Percentiles rank a stretch among this genome's conserved stretches.
These are phyloP conservation scores for Calvatia gigantea DNA, from an alignment of 768 basidiomycete genomes.

Conservation along the genomic window DNA sequence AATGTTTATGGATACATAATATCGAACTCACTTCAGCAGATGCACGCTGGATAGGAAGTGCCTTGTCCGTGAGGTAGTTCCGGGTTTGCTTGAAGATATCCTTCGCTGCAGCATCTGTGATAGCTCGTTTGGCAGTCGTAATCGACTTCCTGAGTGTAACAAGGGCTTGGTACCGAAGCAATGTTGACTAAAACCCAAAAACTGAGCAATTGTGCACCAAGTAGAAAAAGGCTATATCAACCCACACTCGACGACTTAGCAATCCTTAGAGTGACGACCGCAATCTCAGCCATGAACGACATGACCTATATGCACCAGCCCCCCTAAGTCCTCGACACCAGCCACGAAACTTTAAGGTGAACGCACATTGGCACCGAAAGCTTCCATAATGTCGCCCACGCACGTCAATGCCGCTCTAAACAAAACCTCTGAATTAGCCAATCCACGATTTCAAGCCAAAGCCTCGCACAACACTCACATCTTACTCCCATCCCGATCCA, in stretches of 20 bases:
- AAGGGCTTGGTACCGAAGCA: constrained; percentile 81
- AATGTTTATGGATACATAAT: not conserved
- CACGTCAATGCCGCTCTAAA: constrained; percentile 79
- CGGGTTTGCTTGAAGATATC: constrained; percentile 86
- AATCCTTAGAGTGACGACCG: constrained; percentile 60
- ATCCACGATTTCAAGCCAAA: not conserved
- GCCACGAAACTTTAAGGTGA: not conserved
- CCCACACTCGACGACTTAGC: constrained; percentile 72
- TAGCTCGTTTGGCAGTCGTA: constrained; percentile 75
- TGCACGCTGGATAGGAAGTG: constrained; percentile 80
- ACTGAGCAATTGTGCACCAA: not conserved
- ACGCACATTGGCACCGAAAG: constrained; percentile 79
- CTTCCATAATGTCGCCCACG: constrained; percentile 85
- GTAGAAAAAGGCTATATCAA: constrained; percentile 7
- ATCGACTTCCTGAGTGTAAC: constrained; percentile 76
- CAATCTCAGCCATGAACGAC: constrained; percentile 91
- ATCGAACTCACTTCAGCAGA: constrained; percentile 62
- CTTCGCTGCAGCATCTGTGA: constrained; percentile 72
- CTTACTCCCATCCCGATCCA: constrained; percentile 59
- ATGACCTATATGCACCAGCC: constrained; percentile 61
- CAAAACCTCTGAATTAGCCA: constrained; percentile 2
- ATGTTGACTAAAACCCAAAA: constrained; percentile 54
- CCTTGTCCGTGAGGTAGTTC: constrained; percentile 74
- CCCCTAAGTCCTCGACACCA: not conserved
- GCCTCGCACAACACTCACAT: constrained; percentile 45